Percentiles rank a stretch among this genome's conserved stretches.
phyloP scores from a whole-genome alignment of 768 basidiomycete species.

The Tulasnella sp. region DNA sequence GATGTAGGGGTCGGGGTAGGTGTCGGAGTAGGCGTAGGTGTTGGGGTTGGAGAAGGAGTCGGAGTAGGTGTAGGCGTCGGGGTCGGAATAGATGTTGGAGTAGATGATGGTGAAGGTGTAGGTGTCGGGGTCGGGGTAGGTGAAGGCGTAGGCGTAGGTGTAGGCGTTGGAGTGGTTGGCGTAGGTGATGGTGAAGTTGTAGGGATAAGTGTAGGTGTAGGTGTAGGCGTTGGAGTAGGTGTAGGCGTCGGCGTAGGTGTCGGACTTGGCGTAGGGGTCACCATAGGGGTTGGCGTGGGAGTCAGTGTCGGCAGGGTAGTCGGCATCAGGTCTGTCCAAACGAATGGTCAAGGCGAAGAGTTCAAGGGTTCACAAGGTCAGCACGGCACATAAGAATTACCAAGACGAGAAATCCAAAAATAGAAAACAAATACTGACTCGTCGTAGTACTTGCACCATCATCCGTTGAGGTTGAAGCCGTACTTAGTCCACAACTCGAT shows the following conservation, averaged over 20 bases:
- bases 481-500: neutral
- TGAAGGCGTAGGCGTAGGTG: too few species aligned
- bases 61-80: neutral
- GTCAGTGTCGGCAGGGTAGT: too few species aligned
- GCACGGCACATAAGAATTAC: neutral
- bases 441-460: neutral
- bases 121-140: too few species aligned
- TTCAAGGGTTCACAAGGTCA: neutral
- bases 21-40: neutral
- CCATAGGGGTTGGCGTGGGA: too few species aligned
- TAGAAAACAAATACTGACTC: neutral
- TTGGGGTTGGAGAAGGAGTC: neutral
- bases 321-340: too few species aligned
- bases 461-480: neutral
- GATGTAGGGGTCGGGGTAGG: neutral
- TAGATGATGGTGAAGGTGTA: too few species aligned
- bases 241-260: neutral
- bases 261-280: neutral
- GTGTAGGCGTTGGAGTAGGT: neutral
- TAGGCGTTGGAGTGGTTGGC: too few species aligned
- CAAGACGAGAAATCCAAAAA: neutral
- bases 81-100: neutral
- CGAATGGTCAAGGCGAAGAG: neutral
- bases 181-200: neutral
- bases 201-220: neutral